Evolutionary conservation across 176 grass and related monocot genomes (phyloP), one percentile per base, ranked within the genome.

Genomic region (Aegilops speltoides): DNA sequence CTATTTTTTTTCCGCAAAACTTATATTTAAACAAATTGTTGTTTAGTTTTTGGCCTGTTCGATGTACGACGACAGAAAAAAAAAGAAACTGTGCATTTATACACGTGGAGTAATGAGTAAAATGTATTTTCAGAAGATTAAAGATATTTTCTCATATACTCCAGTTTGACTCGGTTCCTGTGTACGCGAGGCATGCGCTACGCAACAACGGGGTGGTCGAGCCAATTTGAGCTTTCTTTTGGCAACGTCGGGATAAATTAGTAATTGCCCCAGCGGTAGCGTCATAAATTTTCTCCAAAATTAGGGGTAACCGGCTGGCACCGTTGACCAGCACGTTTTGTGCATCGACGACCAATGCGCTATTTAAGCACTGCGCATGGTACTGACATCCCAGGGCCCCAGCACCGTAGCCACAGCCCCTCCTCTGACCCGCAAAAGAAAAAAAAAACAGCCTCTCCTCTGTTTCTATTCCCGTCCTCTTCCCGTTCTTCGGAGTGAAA

Each of bases 401-500:
- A 67, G 50, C 43, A 36, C 20, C 84, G 20, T 22, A 36, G 64
- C 38, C 62, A 33, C 34, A 69, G 28, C 45, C 45, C 45, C 45
- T 48, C 45, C 43, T 45, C 11, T 45, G 41, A 12, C 41, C 41
- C 41, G 41, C 0, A 45, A 45, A 45, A 45, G 15, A 3, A 46
- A 45, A 48, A 3, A 46, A 4, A 46, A 14, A 46, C 12, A 46
- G 16, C 50, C 3, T 6, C 50, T 56, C 10, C 54, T 36, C 76
- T 78, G 56, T n/a, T 34, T 12, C 43, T 13, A 54, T 54, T 54
- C 54, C 41, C 14, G 8, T 76, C 15, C 46, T n/a, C 16, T 57
- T 23, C 6, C 20, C 25, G 65, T 68, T 16, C 78, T 14, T 41
- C 75, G 20, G 60, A 68, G 12, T 77, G 66, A 91, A 85, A 87